Conservation (phyloP, 495 filamentous ascomycete species). For the Chaetomidium leptoderma region DNA sequence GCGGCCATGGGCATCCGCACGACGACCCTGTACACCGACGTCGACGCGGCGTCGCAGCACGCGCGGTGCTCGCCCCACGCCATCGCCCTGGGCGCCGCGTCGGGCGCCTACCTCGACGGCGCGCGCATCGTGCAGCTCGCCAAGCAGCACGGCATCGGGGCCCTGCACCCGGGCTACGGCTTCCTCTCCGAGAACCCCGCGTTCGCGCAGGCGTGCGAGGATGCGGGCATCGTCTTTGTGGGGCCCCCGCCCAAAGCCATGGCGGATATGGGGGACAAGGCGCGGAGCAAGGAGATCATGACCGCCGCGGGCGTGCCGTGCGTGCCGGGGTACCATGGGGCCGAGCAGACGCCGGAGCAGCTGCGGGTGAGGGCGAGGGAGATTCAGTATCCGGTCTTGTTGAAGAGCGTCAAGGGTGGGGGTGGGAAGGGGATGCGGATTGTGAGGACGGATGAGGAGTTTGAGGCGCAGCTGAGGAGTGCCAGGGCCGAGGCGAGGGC, state of each 20-base stretch:
- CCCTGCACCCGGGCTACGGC: slow-evolving; percentile 94
- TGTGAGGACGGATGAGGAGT: slow-evolving; percentile 66
- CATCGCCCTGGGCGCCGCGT: slow-evolving; percentile 73
- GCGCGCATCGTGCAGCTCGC: slow-evolving; percentile 86
- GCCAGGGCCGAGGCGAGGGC: slow-evolving; percentile 87
- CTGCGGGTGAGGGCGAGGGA: slow-evolving; percentile 69
- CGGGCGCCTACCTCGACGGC: slow-evolving; percentile 82
- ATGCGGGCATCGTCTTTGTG: slow-evolving; percentile 91
- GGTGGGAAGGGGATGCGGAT: slow-evolving; percentile 99
- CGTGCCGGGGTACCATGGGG: slow-evolving; percentile 92
- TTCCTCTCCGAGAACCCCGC: slow-evolving; percentile 93
- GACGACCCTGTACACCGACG: slow-evolving; percentile 91
- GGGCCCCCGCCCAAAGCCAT: slow-evolving; percentile 90
- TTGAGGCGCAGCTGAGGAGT: slow-evolving; percentile 73
- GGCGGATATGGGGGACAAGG: slow-evolving; percentile 97
- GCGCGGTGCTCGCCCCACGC: slow-evolving; percentile 77
- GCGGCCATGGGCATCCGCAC: slow-evolving; percentile 84
- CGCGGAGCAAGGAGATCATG: slow-evolving; percentile 90
- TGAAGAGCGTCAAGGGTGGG: slow-evolving; percentile 96
- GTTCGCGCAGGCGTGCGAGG: slow-evolving; percentile 84
- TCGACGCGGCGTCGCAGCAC: slow-evolving; percentile 83
- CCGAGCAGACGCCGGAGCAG: slow-evolving; percentile 69
- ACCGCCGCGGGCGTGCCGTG: slow-evolving; percentile 86
- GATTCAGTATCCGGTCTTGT: slow-evolving; percentile 86
- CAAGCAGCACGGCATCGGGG: slow-evolving; percentile 76